Evolutionary conservation across 2,329 filamentous ascomycete genomes (phyloP).

Genomic region (Phialophora expanda): DNA sequence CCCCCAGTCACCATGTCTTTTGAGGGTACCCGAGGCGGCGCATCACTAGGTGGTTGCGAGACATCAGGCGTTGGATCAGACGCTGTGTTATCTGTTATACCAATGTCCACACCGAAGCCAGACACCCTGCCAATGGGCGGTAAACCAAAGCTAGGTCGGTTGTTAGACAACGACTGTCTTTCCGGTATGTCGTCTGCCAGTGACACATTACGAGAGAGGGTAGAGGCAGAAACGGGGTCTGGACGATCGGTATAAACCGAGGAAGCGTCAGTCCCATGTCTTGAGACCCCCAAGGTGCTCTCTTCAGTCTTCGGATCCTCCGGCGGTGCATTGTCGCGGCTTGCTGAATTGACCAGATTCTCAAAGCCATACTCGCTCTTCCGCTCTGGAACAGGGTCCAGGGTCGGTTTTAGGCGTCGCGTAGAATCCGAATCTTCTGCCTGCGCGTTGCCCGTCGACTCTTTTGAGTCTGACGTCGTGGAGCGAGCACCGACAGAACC

Average conservation of each 20-base stretch:
- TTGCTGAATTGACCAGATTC: constrained; percentile 42
- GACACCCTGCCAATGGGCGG: constrained; percentile 34
- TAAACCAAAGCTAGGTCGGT: constrained; percentile 22
- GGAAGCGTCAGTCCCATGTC: constrained; percentile 37
- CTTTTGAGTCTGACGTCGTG: constrained; percentile 38
- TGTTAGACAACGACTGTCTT: neutral
- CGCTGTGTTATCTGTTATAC: constrained; percentile 1
- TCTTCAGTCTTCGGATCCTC: constrained; percentile 30
- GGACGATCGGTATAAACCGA: constrained; percentile 38
- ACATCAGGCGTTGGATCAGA: neutral
- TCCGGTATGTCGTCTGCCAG: constrained; percentile 19
- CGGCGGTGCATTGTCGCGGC: constrained; percentile 15
- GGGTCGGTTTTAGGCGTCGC: constrained; percentile 49
- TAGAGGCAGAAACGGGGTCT: constrained; percentile 36
- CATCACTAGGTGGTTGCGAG: constrained; percentile 6
- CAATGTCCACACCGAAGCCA: constrained; percentile 35
- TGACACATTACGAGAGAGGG: constrained; percentile 29
- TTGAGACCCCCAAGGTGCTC: constrained; percentile 16
- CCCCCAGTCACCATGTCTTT: neutral
- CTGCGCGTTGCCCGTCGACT: constrained; percentile 5
- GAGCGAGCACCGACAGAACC: constrained; percentile 36
- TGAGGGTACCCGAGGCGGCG: neutral
- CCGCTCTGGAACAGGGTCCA: constrained; percentile 63
- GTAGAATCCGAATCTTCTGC: constrained; percentile 46
- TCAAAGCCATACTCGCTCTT: constrained; percentile 66